Conservation (phyloP, 2,329 filamentous ascomycete species). For the Neopestalotiopsis clavispora region DNA sequence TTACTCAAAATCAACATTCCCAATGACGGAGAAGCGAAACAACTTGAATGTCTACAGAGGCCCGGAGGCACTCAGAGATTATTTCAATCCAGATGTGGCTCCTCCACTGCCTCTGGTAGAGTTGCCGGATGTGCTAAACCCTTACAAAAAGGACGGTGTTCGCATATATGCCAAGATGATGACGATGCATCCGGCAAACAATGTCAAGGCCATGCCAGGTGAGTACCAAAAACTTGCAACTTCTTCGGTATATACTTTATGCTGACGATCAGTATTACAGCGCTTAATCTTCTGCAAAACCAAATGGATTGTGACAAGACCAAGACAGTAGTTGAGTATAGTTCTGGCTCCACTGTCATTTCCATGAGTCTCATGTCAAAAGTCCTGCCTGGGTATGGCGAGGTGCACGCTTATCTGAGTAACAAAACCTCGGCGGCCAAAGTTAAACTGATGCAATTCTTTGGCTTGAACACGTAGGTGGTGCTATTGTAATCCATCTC, state of each 20-base stretch:
- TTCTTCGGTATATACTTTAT: too few species aligned
- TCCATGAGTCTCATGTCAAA: slow-evolving; percentile 62
- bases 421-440: slow-evolving; percentile 62
- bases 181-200: slow-evolving; percentile 67
- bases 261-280: too few species aligned
- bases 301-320: slow-evolving; percentile 38
- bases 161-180: slow-evolving; percentile 71
- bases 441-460: slow-evolving; percentile 62
- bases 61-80: slow-evolving; percentile 59
- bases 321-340: slow-evolving; percentile 62
- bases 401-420: slow-evolving; percentile 59
- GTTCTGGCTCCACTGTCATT: slow-evolving; percentile 66
- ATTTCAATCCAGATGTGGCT: slow-evolving; percentile 62
- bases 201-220: slow-evolving; percentile 68
- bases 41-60: slow-evolving; percentile 62
- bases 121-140: slow-evolving; percentile 61
- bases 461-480: slow-evolving; percentile 57
- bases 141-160: slow-evolving; percentile 60
- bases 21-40: slow-evolving; percentile 15
- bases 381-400: slow-evolving; percentile 53
- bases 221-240: slow-evolving; percentile 31
- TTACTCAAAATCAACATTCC: too few species aligned
- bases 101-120: slow-evolving; percentile 67
- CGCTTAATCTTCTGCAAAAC: too few species aligned
- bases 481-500: not conserved